A percentile compares a stretch with the other conserved stretches of the same genome.
phyloP scores from a whole-genome alignment of 805 yeast genomes.

The Candida hispaniensis region DNA sequence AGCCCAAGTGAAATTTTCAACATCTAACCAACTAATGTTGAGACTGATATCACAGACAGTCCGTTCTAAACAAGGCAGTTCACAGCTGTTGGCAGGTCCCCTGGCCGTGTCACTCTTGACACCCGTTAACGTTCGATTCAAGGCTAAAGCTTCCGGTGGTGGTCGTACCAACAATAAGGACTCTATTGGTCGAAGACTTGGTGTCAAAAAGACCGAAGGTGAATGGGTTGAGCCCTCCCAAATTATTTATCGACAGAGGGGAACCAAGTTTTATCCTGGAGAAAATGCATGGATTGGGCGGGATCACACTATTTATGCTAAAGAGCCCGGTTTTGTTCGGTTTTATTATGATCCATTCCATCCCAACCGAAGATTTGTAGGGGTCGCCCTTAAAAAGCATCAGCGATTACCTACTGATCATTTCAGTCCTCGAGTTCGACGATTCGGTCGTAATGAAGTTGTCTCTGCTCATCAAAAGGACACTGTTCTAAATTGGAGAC shows the following conservation, averaged over 20 bases:
- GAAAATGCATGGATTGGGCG: slow-evolving; percentile 75
- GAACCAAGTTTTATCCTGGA: slow-evolving; percentile 91
- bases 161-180: slow-evolving; percentile 90
- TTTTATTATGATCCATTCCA: slow-evolving; percentile 94
- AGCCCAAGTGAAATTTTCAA: no score
- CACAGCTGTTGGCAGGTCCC: no score
- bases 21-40: no score
- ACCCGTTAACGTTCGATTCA: slow-evolving; percentile 49
- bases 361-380: slow-evolving; percentile 82
- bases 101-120: slow-evolving; percentile 16
- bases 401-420: slow-evolving; percentile 74
- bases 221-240: slow-evolving; percentile 68
- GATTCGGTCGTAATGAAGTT: slow-evolving; percentile 63
- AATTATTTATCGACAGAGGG: slow-evolving; percentile 87
- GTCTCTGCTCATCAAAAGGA: slow-evolving; percentile 40
- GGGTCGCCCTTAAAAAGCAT: slow-evolving; percentile 63
- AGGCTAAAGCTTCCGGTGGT: slow-evolving; percentile 90
- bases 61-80: no score
- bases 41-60: no score
- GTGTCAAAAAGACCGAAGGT: slow-evolving; percentile 81
- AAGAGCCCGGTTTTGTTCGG: slow-evolving; percentile 87
- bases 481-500: slow-evolving; percentile 39
- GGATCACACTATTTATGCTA: slow-evolving; percentile 86
- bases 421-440: slow-evolving; percentile 75
- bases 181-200: slow-evolving; percentile 89